phyloP scores from a whole-genome alignment of 1,284 basidiomycete genomes.

The Agaricales sp. region DNA sequence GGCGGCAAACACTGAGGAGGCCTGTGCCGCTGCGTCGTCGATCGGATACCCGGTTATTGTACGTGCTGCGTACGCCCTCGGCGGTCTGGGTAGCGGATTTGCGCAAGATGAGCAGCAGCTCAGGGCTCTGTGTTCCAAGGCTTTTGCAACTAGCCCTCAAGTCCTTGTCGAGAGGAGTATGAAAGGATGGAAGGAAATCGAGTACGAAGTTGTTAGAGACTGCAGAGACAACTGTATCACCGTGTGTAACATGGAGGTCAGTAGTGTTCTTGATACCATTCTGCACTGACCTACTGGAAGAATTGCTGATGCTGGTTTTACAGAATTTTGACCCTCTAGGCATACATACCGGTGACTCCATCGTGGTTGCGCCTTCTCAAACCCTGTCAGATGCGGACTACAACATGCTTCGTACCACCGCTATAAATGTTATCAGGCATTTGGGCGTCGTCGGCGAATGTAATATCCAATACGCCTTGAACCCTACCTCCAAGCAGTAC shows the following conservation, averaged over 20 bases:
- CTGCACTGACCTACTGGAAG: no score
- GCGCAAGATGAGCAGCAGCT: slow-evolving; percentile 87
- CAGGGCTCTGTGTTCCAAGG: slow-evolving; percentile 81
- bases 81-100: slow-evolving; percentile 92
- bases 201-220: slow-evolving; percentile 99
- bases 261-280: slow-evolving; percentile 16
- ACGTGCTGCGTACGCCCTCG: slow-evolving; percentile 92
- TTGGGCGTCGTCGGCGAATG: slow-evolving; percentile 97
- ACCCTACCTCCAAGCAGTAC: slow-evolving; percentile 91
- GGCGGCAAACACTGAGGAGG: slow-evolving; percentile 81
- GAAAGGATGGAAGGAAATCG: slow-evolving; percentile 99
- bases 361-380: slow-evolving; percentile 96
- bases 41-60: slow-evolving; percentile 99
- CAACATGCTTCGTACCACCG: slow-evolving; percentile 97
- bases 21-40: slow-evolving; percentile 68
- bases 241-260: slow-evolving; percentile 99
- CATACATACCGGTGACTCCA: slow-evolving; percentile 99
- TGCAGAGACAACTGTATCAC: slow-evolving; percentile 97
- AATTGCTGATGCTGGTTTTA: slow-evolving; percentile 5
- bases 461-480: slow-evolving; percentile 98
- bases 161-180: slow-evolving; percentile 97
- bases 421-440: slow-evolving; percentile 96
- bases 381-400: slow-evolving; percentile 97
- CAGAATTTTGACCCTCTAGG: slow-evolving; percentile 98
- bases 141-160: slow-evolving; percentile 95